Evolutionary conservation across 805 yeast genomes (phyloP), one percentile per base, ranked within the genome.

Genomic region (Pichia phayaonensis): DNA sequence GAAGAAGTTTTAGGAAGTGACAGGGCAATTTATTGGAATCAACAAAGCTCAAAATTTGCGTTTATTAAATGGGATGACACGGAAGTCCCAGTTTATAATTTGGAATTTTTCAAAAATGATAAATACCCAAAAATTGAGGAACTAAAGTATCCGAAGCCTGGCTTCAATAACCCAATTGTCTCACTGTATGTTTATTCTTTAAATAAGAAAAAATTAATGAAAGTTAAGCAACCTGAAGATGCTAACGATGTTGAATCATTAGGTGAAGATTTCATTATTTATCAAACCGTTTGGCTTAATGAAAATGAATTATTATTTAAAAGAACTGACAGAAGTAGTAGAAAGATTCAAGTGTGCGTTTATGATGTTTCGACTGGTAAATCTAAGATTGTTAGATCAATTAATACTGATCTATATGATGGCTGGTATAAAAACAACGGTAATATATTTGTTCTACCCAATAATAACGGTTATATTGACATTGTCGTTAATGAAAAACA

Each of bases 131-230:
- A 60, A 4, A 56, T 66, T 11, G 66, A 72, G 23, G 55, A 65
- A 12, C 63, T 84, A 47, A 80, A 77, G 55, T 86, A 86, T 62
- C 90, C 95, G 1, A 84, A 82, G 60, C 86, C 92, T 1, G 94
- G 94, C 0, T 72, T 73, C 29, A 56, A 68, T 0, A 82, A 83
- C 58, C 92, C 95, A 0, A 60, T 61, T 8, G 69, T 82, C 3
- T 66, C 75, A 5, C 62, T 85, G 10, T 64, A 71, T 42, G 62
- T 74, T 12, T 81, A 72, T 55, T 67, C 72, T 48, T 24, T 77
- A 7, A 51, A 52, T 8, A 53, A 61, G 1, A 61, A 67, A 2
- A 52, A 56, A 6, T 24, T 61, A 1, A 57, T 53, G 8, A 49
- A 49, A 11, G 57, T 72, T 2, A 53, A 59, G 15, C 66, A 62